Evolutionary conservation across 2,329 filamentous ascomycete species (phyloP), one percentile per base, ranked within the genome.

Genomic region (Fusarium beomiforme): DNA sequence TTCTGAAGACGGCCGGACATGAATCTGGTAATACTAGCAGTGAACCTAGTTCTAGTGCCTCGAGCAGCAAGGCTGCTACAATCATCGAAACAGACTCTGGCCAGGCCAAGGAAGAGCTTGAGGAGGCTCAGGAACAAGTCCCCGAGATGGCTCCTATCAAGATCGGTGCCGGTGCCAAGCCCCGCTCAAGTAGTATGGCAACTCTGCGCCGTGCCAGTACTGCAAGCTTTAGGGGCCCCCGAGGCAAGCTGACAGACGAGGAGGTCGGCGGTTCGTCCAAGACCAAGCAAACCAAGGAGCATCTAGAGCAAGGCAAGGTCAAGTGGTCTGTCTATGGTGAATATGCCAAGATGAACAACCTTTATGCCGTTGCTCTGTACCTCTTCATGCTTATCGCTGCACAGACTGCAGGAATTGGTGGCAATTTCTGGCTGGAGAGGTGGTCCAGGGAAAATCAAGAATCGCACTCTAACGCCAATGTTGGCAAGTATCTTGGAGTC

Each of bases 261-360:
- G 93, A 95, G 81, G 90, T 93, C 56, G 89, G 88, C 5, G 87
- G 84, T 49, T 83, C 89, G 58, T 85, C 91, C 76, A 95, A 93
- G 83, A 94, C 92, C 46, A 93, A 91, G 78, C 95, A 98, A 81
- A 87, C 86, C 61, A 97, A 97, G 82, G 96, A 99, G 80, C 92
- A 92, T 73, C 88, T 90, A 4, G 94, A 99, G 80, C 94, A 99
- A 83, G 96, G 96, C 77, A 98, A 98, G 80, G 96, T 99, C 75
- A 98, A 98, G 81, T 98, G 96, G 95, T 76, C 78, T 75, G 95
- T 99, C 31, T 99, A 99, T 78, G 85, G 86, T 21, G 95, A 98
- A 82, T 99, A 99, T 77, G 97, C 96, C 61, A 97, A 94, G 83
- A 94, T 94, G 64, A 98, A 93, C 85, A 98, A 98, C 79, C 82